These are phyloP conservation scores for Solanum pennellii DNA, from an alignment of 257 asterid species.

Conservation along the genomic window DNA sequence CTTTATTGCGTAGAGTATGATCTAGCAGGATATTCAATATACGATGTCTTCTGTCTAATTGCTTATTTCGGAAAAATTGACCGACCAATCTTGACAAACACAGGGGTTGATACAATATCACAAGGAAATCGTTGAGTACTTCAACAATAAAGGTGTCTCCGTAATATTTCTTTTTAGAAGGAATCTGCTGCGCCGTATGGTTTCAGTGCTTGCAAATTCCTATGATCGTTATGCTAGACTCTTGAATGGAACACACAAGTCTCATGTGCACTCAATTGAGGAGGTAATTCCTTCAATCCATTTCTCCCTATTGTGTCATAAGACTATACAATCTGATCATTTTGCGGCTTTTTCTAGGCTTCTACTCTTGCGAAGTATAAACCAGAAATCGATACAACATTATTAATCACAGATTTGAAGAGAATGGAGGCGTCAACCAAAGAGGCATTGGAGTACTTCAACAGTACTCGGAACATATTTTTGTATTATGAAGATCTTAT, in stretches of 20 bases:
- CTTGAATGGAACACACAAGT: conserved; percentile 34
- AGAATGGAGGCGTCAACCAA: background rate
- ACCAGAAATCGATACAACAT: background rate
- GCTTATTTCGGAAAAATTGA: background rate
- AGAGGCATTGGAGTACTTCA: conserved; percentile 6
- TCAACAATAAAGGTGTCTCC: conserved; percentile 24
- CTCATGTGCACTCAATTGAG: conserved; percentile 28
- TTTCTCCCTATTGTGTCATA: background rate
- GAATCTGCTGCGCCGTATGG: conserved; percentile 29
- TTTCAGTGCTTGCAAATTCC: conserved; percentile 29
- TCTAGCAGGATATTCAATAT: background rate
- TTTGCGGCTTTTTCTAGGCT: conserved; percentile 2
- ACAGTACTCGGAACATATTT: conserved; percentile 2
- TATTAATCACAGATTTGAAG: background rate
- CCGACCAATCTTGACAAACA: background rate
- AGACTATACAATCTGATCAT: background rate
- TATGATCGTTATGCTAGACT: conserved; percentile 25
- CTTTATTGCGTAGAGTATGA: background rate
- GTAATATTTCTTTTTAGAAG: conserved; percentile 31
- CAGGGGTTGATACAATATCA: conserved; percentile 33
- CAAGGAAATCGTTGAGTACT: conserved; percentile 23
- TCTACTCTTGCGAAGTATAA: conserved; percentile 4
- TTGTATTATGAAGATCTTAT: conserved; percentile 4
- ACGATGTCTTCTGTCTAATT: background rate
- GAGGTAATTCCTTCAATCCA: conserved; percentile 15